Percentiles rank a stretch among this genome's conserved stretches.
Evolutionary conservation across 208 protist species (phyloP).

Genomic region (Trichomonas tenax): DNA sequence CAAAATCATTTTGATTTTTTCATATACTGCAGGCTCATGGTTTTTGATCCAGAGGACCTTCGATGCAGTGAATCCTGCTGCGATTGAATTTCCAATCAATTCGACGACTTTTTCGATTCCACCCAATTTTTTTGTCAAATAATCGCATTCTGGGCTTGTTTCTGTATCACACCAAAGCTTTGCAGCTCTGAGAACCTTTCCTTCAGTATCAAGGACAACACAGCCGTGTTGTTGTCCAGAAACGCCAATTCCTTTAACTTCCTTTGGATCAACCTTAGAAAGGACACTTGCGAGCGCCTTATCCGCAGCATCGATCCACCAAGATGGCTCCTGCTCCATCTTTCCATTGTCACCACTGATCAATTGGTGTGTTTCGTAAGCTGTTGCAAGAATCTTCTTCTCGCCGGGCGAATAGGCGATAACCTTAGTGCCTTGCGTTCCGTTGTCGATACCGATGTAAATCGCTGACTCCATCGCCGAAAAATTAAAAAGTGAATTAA

Average conservation of each 20-base stretch:
- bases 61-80: background rate
- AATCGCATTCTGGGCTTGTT: background rate
- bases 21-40: background rate
- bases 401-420: background rate
- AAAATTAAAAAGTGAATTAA: background rate
- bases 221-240: conserved; percentile 18
- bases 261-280: background rate
- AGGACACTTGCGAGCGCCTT: background rate
- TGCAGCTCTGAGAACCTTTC: background rate
- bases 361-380: background rate
- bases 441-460: background rate
- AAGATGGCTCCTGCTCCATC: background rate
- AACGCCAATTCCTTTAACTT: conserved; percentile 11
- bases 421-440: background rate
- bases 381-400: background rate
- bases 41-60: conserved; percentile 21
- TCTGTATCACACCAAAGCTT: conserved; percentile 21
- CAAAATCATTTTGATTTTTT: background rate
- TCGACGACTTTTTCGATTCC: background rate
- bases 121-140: background rate
- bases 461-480: background rate
- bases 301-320: background rate
- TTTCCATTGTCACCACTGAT: background rate
- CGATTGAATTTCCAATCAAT: background rate
- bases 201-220: background rate